A percentile compares a stretch with the other conserved stretches of the same genome.
Conservation (phyloP, 2,329 filamentous ascomycete genomes). For the Macrophomina tecta region DNA sequence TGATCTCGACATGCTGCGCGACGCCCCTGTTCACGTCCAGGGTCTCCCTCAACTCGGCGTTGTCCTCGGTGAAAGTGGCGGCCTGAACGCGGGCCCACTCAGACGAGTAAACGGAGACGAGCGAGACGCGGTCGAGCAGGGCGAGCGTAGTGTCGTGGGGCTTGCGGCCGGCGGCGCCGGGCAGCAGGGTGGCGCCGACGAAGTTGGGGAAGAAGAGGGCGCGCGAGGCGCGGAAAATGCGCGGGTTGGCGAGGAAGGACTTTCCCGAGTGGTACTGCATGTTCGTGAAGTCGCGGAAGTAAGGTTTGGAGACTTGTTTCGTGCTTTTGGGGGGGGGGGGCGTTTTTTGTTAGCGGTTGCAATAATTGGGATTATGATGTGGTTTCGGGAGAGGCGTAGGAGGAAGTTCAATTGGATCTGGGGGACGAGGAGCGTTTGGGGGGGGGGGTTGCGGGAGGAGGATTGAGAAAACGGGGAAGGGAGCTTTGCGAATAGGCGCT, state of each 20-base stretch:
- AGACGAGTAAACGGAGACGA: conserved; percentile 82
- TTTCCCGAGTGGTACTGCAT: conserved; percentile 82
- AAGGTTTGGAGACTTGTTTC: conserved; percentile 78
- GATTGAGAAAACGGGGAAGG: neutral
- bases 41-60: conserved; percentile 71
- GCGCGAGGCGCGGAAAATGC: conserved; percentile 81
- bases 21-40: conserved; percentile 59
- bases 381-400: neutral
- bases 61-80: conserved; percentile 70
- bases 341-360: neutral
- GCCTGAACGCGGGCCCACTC: conserved; percentile 86
- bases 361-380: neutral
- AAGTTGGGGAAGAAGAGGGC: conserved; percentile 96
- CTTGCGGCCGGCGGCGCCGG: conserved; percentile 58
- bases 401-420: too few species aligned
- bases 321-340: neutral
- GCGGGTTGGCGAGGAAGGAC: conserved; percentile 82
- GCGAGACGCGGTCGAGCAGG: conserved; percentile 73
- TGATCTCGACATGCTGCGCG: conserved; percentile 83
- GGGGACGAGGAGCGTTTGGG: neutral
- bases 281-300: conserved; percentile 95
- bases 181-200: conserved; percentile 75
- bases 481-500: conserved; percentile 32
- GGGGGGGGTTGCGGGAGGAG: neutral
- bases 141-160: conserved; percentile 73